Conservation (phyloP, 2,329 filamentous ascomycete genomes). For the Pseudonectria buxi region DNA sequence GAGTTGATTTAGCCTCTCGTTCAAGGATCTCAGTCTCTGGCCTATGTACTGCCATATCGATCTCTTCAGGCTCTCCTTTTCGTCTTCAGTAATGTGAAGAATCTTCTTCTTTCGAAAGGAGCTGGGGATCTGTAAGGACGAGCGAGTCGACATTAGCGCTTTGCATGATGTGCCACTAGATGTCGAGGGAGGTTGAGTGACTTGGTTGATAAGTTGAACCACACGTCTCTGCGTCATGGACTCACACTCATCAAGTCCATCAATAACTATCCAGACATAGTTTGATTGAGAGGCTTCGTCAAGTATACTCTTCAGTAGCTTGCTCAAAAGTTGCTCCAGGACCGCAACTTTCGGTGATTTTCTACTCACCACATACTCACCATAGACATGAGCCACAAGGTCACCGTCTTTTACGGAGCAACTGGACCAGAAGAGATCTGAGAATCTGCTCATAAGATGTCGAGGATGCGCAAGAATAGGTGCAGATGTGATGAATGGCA, state of each 20-base stretch:
- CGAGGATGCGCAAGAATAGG: slow-evolving; percentile 2
- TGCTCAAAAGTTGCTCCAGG: slow-evolving; percentile 5
- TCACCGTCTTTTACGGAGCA: slow-evolving; percentile 7
- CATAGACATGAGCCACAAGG: slow-evolving; percentile 6
- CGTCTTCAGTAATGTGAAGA: slow-evolving; percentile 4
- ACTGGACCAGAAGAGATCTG: slow-evolving; percentile 3
- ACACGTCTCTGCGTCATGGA: slow-evolving; percentile 2
- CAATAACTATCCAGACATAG: slow-evolving; percentile 7
- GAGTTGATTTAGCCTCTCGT: slow-evolving; percentile 1
- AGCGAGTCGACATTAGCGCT: slow-evolving; percentile 5
- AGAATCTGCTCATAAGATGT: slow-evolving; percentile 7
- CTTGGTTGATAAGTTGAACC: slow-evolving; percentile 4
- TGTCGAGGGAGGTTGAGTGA: neutral
- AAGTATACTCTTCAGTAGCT: slow-evolving; percentile 2
- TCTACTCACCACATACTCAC: slow-evolving; percentile 6
- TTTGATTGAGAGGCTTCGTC: neutral
- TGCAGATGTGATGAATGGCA: slow-evolving; percentile 8
- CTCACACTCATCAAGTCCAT: slow-evolving; percentile 11
- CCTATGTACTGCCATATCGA: slow-evolving; percentile 5
- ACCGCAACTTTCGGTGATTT: neutral
- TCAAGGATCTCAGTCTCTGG: slow-evolving; percentile 3
- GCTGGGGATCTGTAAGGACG: fast-evolving
- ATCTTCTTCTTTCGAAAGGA: slow-evolving; percentile 2
- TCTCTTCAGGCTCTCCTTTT: slow-evolving; percentile 1
- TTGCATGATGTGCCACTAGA: slow-evolving; percentile 6